Percentiles rank a stretch among this genome's conserved stretches.
phyloP scores from a whole-genome alignment of 2,329 filamentous ascomycete genomes.

The Pseudocercospora vitis region DNA sequence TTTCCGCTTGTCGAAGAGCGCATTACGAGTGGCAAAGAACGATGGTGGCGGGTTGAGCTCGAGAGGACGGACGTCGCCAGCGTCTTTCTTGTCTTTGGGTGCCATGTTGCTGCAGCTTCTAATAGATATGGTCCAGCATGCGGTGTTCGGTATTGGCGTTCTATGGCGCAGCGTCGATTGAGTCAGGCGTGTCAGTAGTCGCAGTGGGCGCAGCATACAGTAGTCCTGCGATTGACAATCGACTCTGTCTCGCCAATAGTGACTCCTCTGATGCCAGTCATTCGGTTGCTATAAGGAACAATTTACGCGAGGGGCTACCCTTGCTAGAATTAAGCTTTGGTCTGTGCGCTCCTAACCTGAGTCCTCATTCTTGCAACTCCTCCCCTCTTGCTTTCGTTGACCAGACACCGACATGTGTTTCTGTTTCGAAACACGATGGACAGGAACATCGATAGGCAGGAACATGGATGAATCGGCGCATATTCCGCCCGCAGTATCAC shows the following conservation, averaged over 20 bases:
- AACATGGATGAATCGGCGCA: too few relatives aligned
- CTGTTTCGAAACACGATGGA: too few relatives aligned
- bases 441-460: too few relatives aligned
- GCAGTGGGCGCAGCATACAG: constrained; percentile 12
- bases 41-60: constrained; percentile 61
- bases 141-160: constrained; percentile 5
- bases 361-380: background rate
- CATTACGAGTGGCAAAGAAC: constrained; percentile 79
- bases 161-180: constrained; percentile 5
- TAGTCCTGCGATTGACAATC: background rate
- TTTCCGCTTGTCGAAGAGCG: constrained; percentile 86
- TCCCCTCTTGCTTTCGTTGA: background rate
- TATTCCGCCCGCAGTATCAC: too few relatives aligned
- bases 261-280: background rate
- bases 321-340: background rate
- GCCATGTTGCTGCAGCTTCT: constrained; percentile 28
- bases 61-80: constrained; percentile 44
- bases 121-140: constrained; percentile 13
- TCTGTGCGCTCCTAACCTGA: background rate
- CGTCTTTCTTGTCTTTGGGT: constrained; percentile 46
- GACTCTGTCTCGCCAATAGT: background rate
- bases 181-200: constrained; percentile 10
- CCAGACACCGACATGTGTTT: too few relatives aligned
- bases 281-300: background rate
- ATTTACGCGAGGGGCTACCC: constrained; percentile 5